Evolutionary conservation across 768 basidiomycete genomes (phyloP).

Genomic region (Termitomyces sp.): DNA sequence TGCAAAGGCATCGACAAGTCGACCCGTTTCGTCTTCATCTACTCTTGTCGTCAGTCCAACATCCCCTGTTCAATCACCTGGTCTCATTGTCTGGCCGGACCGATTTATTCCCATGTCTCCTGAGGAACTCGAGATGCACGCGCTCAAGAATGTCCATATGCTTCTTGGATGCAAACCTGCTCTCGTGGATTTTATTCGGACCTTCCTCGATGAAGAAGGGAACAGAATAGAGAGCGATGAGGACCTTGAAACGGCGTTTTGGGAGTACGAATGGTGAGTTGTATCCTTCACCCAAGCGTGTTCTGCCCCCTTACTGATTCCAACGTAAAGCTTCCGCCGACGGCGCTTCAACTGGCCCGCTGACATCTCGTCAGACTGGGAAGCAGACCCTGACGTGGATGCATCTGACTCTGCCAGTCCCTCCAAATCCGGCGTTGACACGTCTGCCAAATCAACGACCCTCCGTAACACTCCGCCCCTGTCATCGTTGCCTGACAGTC

Average conservation of each 20-base stretch:
- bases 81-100: slow-evolving; percentile 56
- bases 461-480: slow-evolving; percentile 15
- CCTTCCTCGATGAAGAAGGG: slow-evolving; percentile 35
- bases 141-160: slow-evolving; percentile 65
- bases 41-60: slow-evolving; percentile 10
- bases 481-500: slow-evolving; percentile 4
- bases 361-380: slow-evolving; percentile 27
- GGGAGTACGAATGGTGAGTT: slow-evolving; percentile 58
- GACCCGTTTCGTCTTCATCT: slow-evolving; percentile 17
- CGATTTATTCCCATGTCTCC: slow-evolving; percentile 58
- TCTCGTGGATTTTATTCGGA: slow-evolving; percentile 44
- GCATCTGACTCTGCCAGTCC: slow-evolving; percentile 13
- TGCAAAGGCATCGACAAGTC: slow-evolving; percentile 18
- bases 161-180: slow-evolving; percentile 62
- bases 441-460: slow-evolving; percentile 9
- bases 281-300: slow-evolving; percentile 1
- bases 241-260: slow-evolving; percentile 39
- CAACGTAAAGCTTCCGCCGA: slow-evolving; percentile 53
- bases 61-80: slow-evolving; percentile 50
- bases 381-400: slow-evolving; percentile 22
- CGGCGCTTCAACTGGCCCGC: slow-evolving; percentile 68
- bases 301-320: slow-evolving; percentile 6
- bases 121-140: slow-evolving; percentile 68
- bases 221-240: slow-evolving; percentile 28
- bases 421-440: slow-evolving; percentile 14